phyloP scores from a whole-genome alignment of 371 early-diverging fungal species.

The Saksenaea oblongispora region DNA sequence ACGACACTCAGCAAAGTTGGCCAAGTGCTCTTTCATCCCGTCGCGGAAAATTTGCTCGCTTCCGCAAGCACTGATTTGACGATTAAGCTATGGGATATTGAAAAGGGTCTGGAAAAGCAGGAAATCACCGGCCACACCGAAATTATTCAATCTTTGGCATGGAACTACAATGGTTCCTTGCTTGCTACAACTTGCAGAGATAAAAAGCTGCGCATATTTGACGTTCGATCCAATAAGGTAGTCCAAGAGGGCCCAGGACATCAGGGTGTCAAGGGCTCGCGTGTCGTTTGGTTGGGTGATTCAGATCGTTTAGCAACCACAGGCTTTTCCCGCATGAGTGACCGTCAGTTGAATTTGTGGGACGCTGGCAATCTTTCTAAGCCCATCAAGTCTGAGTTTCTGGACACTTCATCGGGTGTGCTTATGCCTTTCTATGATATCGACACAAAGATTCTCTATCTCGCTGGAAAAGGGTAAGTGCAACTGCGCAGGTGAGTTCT shows the following conservation, averaged over 20 bases:
- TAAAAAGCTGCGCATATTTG: slow-evolving; percentile 93
- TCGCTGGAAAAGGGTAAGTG: slow-evolving; percentile 90
- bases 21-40: slow-evolving; percentile 95
- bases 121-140: slow-evolving; percentile 92
- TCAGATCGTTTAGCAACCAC: slow-evolving; percentile 85
- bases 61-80: slow-evolving; percentile 91
- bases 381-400: slow-evolving; percentile 76
- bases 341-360: slow-evolving; percentile 94
- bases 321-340: slow-evolving; percentile 91
- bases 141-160: slow-evolving; percentile 88
- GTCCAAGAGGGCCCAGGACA: slow-evolving; percentile 85
- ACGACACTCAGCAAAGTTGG: slow-evolving; percentile 81
- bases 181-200: slow-evolving; percentile 95
- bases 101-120: slow-evolving; percentile 83
- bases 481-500: not conserved
- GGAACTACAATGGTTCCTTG: slow-evolving; percentile 87
- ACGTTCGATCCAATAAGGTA: slow-evolving; percentile 85
- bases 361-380: slow-evolving; percentile 71
- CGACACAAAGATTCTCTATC: slow-evolving; percentile 87
- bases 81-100: slow-evolving; percentile 97
- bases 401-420: slow-evolving; percentile 95
- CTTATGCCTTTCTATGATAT: slow-evolving; percentile 95
- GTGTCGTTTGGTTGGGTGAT: slow-evolving; percentile 92
- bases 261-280: slow-evolving; percentile 94
- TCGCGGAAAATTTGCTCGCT: slow-evolving; percentile 91